A percentile compares a stretch with the other conserved stretches of the same genome.
Conservation (phyloP, 179 eudicot genomes). For the Spergularia azorica region DNA sequence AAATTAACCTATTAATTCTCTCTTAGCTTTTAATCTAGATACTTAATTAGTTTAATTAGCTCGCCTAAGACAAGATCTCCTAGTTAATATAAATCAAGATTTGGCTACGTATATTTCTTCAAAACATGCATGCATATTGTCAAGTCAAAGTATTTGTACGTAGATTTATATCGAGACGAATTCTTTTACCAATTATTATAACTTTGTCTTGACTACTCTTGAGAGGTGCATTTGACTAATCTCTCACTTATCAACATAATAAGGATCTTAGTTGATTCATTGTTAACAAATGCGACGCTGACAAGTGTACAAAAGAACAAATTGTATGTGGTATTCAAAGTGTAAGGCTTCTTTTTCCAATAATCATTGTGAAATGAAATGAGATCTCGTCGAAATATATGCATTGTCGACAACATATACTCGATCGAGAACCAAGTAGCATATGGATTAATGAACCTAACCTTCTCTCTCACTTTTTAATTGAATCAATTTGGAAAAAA, state of each 20-base stretch:
- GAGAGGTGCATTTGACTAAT: conserved; percentile 7
- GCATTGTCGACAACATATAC: conserved; percentile 19
- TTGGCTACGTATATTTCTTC: not conserved
- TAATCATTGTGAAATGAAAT: conserved; percentile 16
- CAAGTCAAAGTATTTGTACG: conserved; percentile 7
- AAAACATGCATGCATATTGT: not conserved
- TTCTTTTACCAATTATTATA: not conserved
- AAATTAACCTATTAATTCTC: too few species aligned
- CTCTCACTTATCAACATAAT: conserved; percentile 4
- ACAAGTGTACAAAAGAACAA: conserved; percentile 19
- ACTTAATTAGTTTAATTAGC: too few species aligned
- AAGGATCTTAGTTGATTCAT: conserved; percentile 20
- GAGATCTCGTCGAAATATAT: conserved; percentile 26
- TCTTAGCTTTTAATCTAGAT: too few species aligned
- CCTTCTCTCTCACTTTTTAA: not conserved
- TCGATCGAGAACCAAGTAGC: conserved; percentile 24
- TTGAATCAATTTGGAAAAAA: conserved; percentile 6
- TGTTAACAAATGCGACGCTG: not conserved
- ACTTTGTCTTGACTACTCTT: not conserved
- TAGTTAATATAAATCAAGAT: not conserved
- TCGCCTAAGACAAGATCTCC: too few species aligned
- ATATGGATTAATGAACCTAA: conserved; percentile 19
- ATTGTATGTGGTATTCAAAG: not conserved
- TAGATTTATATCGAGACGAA: conserved; percentile 6
- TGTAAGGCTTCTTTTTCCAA: conserved; percentile 33